Evolutionary conservation across 1,284 basidiomycete species (phyloP).

Genomic region (Ganoderma lucidum): DNA sequence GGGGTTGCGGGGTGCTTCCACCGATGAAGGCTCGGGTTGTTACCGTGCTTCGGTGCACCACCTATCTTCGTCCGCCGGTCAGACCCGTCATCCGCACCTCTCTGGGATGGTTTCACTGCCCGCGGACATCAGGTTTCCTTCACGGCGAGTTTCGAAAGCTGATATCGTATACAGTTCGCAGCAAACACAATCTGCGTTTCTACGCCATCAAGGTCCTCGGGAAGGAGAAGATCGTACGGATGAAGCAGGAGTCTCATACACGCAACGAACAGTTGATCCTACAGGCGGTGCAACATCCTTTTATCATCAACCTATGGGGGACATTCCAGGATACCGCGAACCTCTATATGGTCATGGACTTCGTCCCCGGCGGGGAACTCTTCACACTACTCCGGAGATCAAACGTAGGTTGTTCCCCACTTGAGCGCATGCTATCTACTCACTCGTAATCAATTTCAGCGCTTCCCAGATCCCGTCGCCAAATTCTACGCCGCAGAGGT

Average conservation of each 20-base stretch:
- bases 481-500: conserved; percentile 99
- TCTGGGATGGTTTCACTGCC: not conserved
- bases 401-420: conserved; percentile 63
- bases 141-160: not conserved
- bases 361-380: conserved; percentile 96
- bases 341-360: conserved; percentile 99
- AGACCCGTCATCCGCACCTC: not conserved
- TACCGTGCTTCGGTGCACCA: not conserved
- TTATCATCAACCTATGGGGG: conserved; percentile 98
- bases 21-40: not conserved
- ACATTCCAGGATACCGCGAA: conserved; percentile 95
- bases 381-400: conserved; percentile 92
- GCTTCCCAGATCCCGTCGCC: conserved; percentile 98
- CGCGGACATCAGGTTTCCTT: not conserved
- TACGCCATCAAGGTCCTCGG: conserved; percentile 95
- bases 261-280: conserved; percentile 96
- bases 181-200: conserved; percentile 91
- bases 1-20: not conserved
- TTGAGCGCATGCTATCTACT: not conserved
- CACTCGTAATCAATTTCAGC: conserved; percentile 51
- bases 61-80: not conserved
- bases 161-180: conserved; percentile 64
- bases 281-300: conserved; percentile 90
- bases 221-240: conserved; percentile 94
- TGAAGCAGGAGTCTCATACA: conserved; percentile 98